A percentile compares a stretch with the other conserved stretches of the same genome.
These are phyloP conservation scores for Lodderomyces oxycetoniae DNA, from an alignment of 1,139 yeast species.

Conservation along the genomic window DNA sequence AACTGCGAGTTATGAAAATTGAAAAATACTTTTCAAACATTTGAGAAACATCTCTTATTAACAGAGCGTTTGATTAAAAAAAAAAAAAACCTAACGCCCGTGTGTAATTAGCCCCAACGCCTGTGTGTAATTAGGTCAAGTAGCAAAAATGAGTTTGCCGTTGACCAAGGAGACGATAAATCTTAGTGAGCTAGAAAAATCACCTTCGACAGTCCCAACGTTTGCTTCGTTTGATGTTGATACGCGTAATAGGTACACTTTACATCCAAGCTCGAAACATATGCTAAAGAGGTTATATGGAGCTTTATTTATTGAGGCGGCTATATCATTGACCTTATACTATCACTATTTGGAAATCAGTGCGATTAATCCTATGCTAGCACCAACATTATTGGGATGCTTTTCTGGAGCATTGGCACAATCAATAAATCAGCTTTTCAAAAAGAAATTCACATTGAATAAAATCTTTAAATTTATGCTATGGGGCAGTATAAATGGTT, in stretches of 20 bases:
- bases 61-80: too few relatives aligned
- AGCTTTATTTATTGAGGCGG: conserved; percentile 22
- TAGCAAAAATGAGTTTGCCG: conserved; percentile 14
- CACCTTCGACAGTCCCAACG: conserved; percentile 6
- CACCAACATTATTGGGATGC: conserved; percentile 43
- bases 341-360: conserved; percentile 24
- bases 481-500: conserved; percentile 64
- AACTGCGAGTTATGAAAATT: too few relatives aligned
- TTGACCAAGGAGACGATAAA: conserved; percentile 12
- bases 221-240: not conserved
- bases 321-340: conserved; percentile 23
- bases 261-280: conserved; percentile 20
- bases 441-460: conserved; percentile 35
- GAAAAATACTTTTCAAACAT: too few relatives aligned
- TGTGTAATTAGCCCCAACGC: too few relatives aligned
- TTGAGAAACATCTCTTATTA: too few relatives aligned
- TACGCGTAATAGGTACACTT: conserved; percentile 10
- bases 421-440: conserved; percentile 47
- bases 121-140: too few relatives aligned
- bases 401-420: conserved; percentile 56
- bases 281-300: conserved; percentile 15
- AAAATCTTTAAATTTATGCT: conserved; percentile 46
- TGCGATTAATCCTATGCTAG: conserved; percentile 24
- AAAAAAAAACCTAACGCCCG: too few relatives aligned
- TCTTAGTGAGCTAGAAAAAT: conserved; percentile 13